phyloP scores from a whole-genome alignment of 371 early-diverging fungal species.

The Sporodiniella umbellata region DNA sequence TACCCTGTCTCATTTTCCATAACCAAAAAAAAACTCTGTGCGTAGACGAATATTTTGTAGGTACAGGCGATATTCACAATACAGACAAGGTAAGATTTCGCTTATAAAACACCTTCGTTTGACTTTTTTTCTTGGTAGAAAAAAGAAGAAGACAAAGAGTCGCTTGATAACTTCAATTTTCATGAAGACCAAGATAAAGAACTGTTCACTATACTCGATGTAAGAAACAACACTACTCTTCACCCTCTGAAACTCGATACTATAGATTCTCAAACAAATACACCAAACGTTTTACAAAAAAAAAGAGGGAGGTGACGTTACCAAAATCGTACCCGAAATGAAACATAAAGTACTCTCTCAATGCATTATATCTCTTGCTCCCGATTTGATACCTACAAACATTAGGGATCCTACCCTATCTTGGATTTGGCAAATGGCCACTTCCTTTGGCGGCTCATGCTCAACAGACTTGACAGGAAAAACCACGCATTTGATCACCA shows the following conservation, averaged over 20 bases:
- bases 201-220: slow-evolving; percentile 46
- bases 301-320: slow-evolving; percentile 42
- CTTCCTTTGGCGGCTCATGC: slow-evolving; percentile 70
- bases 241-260: background rate
- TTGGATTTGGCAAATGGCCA: slow-evolving; percentile 74
- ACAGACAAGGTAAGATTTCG: background rate
- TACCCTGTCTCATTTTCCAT: background rate
- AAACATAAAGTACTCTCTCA: slow-evolving; percentile 44
- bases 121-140: background rate
- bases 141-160: background rate
- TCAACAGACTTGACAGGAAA: slow-evolving; percentile 46
- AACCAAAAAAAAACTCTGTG: too few relatives aligned
- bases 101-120: background rate
- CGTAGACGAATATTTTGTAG: slow-evolving; percentile 87
- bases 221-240: slow-evolving; percentile 9
- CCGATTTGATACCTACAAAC: slow-evolving; percentile 43
- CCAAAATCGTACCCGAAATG: slow-evolving; percentile 47
- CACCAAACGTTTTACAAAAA: slow-evolving; percentile 51
- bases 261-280: slow-evolving; percentile 49
- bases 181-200: slow-evolving; percentile 53
- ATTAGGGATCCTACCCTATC: slow-evolving; percentile 38
- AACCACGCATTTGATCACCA: slow-evolving; percentile 78
- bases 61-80: slow-evolving; percentile 92
- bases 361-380: slow-evolving; percentile 49
- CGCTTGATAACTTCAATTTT: background rate